Evolutionary conservation across 208 protist species (phyloP).

Genomic region (Leishmania guyanensis): DNA sequence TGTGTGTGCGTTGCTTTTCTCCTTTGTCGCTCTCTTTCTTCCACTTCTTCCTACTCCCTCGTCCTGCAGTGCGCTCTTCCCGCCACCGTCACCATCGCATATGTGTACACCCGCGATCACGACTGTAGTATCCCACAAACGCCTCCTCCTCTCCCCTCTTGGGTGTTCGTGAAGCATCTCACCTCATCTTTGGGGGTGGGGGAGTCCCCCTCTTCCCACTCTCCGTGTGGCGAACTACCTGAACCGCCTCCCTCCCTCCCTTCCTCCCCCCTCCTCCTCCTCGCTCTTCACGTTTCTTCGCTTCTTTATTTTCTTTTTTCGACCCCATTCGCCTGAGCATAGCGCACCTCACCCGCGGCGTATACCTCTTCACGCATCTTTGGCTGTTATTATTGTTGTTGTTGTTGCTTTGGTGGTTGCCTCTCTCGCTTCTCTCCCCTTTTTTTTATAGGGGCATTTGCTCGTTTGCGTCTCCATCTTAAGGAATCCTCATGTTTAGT

Average conservation of each 20-base stretch:
- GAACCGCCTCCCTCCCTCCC: not conserved
- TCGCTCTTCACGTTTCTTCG: not conserved
- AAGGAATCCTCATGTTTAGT: too few species aligned
- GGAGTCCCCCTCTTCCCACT: too few species aligned
- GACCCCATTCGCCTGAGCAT: not conserved
- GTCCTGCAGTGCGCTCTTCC: too few species aligned
- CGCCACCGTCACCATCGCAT: too few species aligned
- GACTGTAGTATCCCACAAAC: too few species aligned
- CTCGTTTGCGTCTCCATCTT: not conserved
- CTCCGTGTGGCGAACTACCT: not conserved
- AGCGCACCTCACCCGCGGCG: too few species aligned
- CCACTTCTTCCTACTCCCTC: not conserved
- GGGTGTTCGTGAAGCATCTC: too few species aligned
- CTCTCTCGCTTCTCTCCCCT: not conserved
- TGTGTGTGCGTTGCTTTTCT: not conserved
- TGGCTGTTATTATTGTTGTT: not conserved
- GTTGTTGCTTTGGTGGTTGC: not conserved
- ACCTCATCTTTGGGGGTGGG: too few species aligned
- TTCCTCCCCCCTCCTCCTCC: too few species aligned
- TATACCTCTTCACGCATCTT: too few species aligned
- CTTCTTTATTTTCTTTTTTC: not conserved
- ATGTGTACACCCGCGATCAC: too few species aligned
- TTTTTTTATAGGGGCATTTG: not conserved
- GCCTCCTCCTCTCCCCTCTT: too few species aligned
- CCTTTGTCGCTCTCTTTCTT: not conserved